Conservation (phyloP, 2,329 filamentous ascomycete genomes). For the Colletotrichum camelliae region DNA sequence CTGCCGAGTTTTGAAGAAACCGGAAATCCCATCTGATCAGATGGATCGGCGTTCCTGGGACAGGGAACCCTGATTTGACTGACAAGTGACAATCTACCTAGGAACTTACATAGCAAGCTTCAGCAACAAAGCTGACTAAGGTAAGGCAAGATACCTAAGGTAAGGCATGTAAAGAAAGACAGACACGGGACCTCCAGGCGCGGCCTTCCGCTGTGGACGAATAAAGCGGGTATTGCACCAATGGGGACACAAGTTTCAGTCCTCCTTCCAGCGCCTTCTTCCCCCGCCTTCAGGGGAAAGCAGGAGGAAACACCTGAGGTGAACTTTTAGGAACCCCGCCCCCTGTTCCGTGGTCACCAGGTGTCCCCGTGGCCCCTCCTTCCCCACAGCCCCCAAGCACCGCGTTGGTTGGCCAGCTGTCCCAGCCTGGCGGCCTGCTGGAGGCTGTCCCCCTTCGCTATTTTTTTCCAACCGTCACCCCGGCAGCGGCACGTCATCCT, state of each 20-base stretch:
- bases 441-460: neutral
- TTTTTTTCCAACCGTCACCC: conserved; percentile 1
- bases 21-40: neutral
- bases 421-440: neutral
- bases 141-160: too few relatives aligned
- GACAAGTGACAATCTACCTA: neutral
- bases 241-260: neutral
- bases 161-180: too few relatives aligned
- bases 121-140: neutral
- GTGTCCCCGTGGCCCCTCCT: neutral
- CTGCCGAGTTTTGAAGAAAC: neutral
- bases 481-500: conserved; percentile 20
- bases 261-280: conserved; percentile 1
- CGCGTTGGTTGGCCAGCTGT: neutral
- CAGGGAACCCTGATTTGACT: neutral
- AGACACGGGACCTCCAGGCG: neutral
- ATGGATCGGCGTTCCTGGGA: neutral
- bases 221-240: neutral
- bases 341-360: conserved; percentile 2
- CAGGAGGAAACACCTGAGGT: neutral
- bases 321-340: neutral
- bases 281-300: conserved; percentile 2
- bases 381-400: neutral
- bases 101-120: neutral
- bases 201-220: neutral